Evolutionary conservation across 768 basidiomycete species (phyloP), one percentile per base, ranked within the genome.

Genomic region (Lentinula guzmanii): DNA sequence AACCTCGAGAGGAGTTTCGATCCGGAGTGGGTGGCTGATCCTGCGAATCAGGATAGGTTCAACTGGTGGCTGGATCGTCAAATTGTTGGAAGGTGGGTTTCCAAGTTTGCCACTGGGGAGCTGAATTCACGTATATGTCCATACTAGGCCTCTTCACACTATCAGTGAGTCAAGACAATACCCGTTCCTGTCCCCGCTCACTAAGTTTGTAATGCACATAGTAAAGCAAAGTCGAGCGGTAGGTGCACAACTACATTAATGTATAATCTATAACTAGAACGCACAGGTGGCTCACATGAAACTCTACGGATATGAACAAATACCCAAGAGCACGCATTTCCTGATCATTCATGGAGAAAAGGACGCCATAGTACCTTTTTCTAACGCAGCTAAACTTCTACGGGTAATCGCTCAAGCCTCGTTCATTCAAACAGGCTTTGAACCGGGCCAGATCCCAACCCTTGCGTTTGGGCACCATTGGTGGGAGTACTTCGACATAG

Each of bases 401-500:
- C 66, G 65, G 52, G 65, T 67, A 3, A 73, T 79, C 52, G 76
- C 78, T 2, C 73, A 74, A 71, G 76, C 79, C 1, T 68, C 64
- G 51, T 62, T 69, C 13, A 70, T 78, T 0, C 66, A 72, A 59
- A 64, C 74, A 1, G 79, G 79, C 7, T 33, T 58, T 8, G 41
- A 60, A 4, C 68, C 68, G 6, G 78, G 75, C 0, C 72, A 76
- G 59, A 67, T 81, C 15, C 73, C 75, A 24, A 70, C 57, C 58
- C 65, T 73, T 31, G 71, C 67, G 2, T 79, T 81, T 61, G 79
- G 79, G 3, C 79, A 79, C 64, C 65, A 74, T 41, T 80, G 77
- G 79, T 76, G 71, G 61, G 80, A 80, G 63, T 82, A 80, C 63
- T 80, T 81, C 60, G 74, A 75, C 61, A 65, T 75, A 5, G 67